Evolutionary conservation across 2,329 filamentous ascomycete genomes (phyloP).

Genomic region (Penicillium sp.): DNA sequence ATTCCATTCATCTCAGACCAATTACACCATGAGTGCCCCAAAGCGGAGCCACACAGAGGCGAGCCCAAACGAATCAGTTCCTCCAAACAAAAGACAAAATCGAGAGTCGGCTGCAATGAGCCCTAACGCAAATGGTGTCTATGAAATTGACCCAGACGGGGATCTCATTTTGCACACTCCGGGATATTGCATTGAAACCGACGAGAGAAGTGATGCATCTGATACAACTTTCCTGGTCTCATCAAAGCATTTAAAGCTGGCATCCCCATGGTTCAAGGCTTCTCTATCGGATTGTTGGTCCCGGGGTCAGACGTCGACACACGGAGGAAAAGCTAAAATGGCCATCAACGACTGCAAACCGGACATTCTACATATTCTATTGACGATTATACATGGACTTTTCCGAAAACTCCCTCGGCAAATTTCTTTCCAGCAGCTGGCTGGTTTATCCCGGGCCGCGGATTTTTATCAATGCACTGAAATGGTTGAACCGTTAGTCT

Average conservation of each 20-base stretch:
- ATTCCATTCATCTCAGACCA: background rate
- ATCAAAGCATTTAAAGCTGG: conserved; percentile 1
- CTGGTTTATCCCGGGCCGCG: background rate
- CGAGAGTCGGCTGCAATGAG: background rate
- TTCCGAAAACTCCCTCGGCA: background rate
- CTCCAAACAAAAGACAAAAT: background rate
- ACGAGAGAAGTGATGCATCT: background rate
- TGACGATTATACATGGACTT: conserved; percentile 5
- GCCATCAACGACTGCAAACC: background rate
- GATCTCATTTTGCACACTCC: background rate
- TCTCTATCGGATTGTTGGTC: background rate
- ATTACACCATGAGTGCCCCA: background rate
- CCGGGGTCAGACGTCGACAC: background rate
- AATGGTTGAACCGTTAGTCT: background rate
- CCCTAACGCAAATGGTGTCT: background rate
- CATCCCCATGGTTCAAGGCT: conserved; percentile 5
- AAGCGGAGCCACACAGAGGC: background rate
- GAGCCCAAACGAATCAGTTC: background rate
- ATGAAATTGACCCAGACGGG: background rate
- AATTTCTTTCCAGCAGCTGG: background rate
- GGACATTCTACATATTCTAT: background rate
- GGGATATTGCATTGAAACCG: background rate
- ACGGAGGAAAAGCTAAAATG: background rate
- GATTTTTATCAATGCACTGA: conserved; percentile 10
- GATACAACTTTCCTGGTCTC: conserved; percentile 4